Conservation (phyloP, 495 filamentous ascomycete species). For the Friedmanniomyces simplex region DNA sequence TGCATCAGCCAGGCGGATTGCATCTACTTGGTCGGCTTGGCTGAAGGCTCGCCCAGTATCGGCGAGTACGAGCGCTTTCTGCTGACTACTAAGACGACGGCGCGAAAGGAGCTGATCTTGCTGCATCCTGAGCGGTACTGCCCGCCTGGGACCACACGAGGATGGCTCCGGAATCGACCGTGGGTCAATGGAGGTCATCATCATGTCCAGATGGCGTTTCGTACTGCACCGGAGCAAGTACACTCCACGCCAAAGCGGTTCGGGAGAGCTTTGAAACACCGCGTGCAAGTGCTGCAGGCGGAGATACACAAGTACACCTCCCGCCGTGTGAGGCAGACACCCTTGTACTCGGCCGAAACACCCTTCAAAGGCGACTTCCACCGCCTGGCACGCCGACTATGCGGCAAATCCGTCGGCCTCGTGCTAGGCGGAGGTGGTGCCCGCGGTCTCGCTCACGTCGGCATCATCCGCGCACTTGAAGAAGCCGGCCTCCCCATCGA, state of each 20-base stretch:
- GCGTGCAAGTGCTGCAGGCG: conserved; percentile 88
- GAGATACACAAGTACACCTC: conserved; percentile 98
- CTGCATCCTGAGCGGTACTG: conserved; percentile 87
- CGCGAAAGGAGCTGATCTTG: conserved; percentile 87
- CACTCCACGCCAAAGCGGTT: conserved; percentile 68
- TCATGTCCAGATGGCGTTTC: conserved; percentile 93
- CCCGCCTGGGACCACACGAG: conserved; percentile 66
- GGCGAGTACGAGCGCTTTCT: conserved; percentile 95
- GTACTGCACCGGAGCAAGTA: conserved; percentile 62
- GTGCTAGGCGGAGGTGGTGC: conserved; percentile 92
- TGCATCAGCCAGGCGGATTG: conserved; percentile 95
- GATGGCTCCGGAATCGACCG: conserved; percentile 84
- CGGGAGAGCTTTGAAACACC: conserved; percentile 77
- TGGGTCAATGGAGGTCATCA: conserved; percentile 99
- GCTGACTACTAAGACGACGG: conserved; percentile 93
- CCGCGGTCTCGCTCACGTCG: conserved; percentile 80
- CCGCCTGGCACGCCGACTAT: conserved; percentile 77
- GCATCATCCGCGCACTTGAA: conserved; percentile 88
- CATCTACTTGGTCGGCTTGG: conserved; percentile 82
- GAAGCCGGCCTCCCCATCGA: conserved; percentile 96
- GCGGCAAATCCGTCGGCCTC: conserved; percentile 87
- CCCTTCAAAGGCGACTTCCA: conserved; percentile 96
- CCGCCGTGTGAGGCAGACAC: conserved; percentile 68
- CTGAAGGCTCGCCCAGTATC: conserved; percentile 78
- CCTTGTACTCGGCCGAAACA: conserved; percentile 81